A percentile compares a stretch with the other conserved stretches of the same genome.
These are phyloP conservation scores for Blakeslea trispora DNA, from an alignment of 371 early-diverging fungal genomes.

Conservation along the genomic window DNA sequence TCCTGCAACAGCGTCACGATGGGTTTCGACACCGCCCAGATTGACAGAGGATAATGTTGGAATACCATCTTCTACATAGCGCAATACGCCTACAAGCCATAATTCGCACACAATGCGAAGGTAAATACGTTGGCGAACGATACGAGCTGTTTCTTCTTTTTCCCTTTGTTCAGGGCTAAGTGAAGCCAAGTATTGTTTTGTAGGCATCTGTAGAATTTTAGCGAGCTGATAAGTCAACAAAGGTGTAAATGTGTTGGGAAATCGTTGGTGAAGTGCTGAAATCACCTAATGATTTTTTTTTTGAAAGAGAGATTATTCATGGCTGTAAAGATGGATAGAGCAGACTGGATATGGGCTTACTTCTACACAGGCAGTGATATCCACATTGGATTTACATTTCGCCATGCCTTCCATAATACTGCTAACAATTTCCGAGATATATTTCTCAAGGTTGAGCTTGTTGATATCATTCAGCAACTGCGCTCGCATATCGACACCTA, in stretches of 20 bases:
- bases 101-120: slow-evolving; percentile 82
- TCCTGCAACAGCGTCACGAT: slow-evolving; percentile 60
- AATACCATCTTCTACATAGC: slow-evolving; percentile 69
- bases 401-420: slow-evolving; percentile 79
- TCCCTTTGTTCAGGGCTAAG: slow-evolving; percentile 80
- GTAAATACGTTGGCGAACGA: slow-evolving; percentile 68
- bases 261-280: slow-evolving; percentile 90
- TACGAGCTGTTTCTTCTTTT: slow-evolving; percentile 78
- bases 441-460: slow-evolving; percentile 92
- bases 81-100: slow-evolving; percentile 80
- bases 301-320: neutral
- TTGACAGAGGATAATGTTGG: slow-evolving; percentile 51
- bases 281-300: slow-evolving; percentile 53
- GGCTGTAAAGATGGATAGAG: no score
- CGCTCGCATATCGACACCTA: slow-evolving; percentile 73
- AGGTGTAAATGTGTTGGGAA: slow-evolving; percentile 77
- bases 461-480: slow-evolving; percentile 83
- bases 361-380: slow-evolving; percentile 84
- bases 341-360: no score
- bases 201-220: slow-evolving; percentile 55
- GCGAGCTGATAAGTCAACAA: slow-evolving; percentile 64
- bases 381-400: slow-evolving; percentile 70
- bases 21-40: slow-evolving; percentile 49
- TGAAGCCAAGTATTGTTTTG: slow-evolving; percentile 55
- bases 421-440: slow-evolving; percentile 88